These are phyloP conservation scores for Wickerhamiella alocasiicola DNA, from an alignment of 805 yeast species.

Conservation along the genomic window DNA sequence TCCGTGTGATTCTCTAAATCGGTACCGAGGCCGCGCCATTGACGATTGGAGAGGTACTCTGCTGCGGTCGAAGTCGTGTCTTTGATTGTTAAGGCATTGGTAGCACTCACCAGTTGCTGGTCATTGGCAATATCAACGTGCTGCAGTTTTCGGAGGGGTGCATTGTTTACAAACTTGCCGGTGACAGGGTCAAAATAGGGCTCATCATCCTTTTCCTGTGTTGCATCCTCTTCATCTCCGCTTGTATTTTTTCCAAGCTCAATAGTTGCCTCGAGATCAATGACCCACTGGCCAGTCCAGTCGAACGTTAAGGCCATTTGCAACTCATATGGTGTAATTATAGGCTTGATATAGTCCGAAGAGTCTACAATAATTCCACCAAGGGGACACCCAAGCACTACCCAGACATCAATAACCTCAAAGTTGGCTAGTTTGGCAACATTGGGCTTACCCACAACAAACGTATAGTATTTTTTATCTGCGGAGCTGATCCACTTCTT, in stretches of 20 bases:
- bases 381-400: conserved; percentile 85
- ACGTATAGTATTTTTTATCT: conserved; percentile 83
- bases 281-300: conserved; percentile 93
- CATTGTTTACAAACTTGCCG: conserved; percentile 58
- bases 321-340: conserved; percentile 86
- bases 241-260: conserved; percentile 18
- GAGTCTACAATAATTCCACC: conserved; percentile 83
- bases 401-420: conserved; percentile 91
- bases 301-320: conserved; percentile 64
- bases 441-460: conserved; percentile 96
- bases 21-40: conserved; percentile 86
- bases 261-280: conserved; percentile 56
- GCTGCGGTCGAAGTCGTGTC: conserved; percentile 88
- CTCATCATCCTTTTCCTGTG: conserved; percentile 39
- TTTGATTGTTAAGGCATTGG: conserved; percentile 43
- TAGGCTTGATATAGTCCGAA: conserved; percentile 70
- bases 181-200: conserved; percentile 87
- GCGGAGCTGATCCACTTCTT: conserved; percentile 51
- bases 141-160: conserved; percentile 58
- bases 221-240: conserved; percentile 18
- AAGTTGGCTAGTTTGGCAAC: conserved; percentile 95
- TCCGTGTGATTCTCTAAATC: conserved; percentile 22
- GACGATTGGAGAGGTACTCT: conserved; percentile 48
- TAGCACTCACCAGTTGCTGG: conserved; percentile 22
- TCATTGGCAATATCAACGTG: conserved; percentile 51